Percentiles rank a stretch among this genome's conserved stretches.
These are phyloP conservation scores for Camellia japonica DNA, from an alignment of 148 eudicot genomes.

Conservation along the genomic window DNA sequence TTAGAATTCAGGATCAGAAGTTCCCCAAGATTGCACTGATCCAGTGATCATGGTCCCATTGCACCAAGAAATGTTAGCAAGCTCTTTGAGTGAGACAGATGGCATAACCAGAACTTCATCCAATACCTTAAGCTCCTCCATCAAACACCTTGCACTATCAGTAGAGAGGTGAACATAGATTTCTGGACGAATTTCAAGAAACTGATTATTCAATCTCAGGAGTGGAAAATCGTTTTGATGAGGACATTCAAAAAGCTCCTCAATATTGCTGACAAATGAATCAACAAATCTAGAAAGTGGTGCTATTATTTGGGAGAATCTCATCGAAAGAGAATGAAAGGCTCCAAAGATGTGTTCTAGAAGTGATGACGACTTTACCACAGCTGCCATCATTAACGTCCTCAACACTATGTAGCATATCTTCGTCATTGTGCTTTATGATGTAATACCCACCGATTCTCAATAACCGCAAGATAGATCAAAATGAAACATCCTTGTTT, in stretches of 20 bases:
- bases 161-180: conserved; percentile 42
- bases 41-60: conserved; percentile 18
- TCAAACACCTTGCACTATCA: conserved; percentile 30
- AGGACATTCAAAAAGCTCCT: conserved; percentile 10
- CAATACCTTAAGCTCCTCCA: conserved; percentile 30
- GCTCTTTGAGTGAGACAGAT: conserved; percentile 21
- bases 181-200: conserved; percentile 40
- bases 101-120: conserved; percentile 28
- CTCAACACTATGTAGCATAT: conserved; percentile 39
- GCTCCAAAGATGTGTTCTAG: conserved; percentile 46
- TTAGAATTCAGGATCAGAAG: conserved; percentile 22
- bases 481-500: conserved; percentile 9
- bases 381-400: conserved; percentile 17
- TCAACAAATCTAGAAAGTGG: too few species aligned
- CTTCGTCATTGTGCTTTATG: conserved; percentile 52
- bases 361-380: conserved; percentile 40
- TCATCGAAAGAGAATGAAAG: conserved; percentile 48
- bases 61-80: conserved; percentile 19
- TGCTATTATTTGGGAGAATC: conserved; percentile 16
- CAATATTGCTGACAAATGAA: background rate
- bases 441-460: conserved; percentile 60
- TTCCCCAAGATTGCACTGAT: conserved; percentile 25
- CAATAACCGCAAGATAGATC: conserved; percentile 48
- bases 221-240: conserved; percentile 31
- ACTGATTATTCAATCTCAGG: conserved; percentile 24